Evolutionary conservation across 441 rosid species (phyloP).

Genomic region (Aquilaria agallochum): DNA sequence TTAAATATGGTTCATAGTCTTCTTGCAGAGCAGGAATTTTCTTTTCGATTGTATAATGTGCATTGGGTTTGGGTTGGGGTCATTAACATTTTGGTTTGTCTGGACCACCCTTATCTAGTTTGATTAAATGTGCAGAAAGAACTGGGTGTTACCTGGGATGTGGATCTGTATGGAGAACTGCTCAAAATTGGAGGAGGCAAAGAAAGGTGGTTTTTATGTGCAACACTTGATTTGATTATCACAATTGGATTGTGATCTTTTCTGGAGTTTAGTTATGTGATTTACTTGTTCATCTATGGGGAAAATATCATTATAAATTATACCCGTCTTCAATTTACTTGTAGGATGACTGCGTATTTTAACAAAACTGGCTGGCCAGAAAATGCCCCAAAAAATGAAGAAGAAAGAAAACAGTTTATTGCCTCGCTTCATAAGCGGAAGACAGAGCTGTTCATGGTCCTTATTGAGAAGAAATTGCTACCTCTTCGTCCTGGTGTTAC

Average conservation of each 20-base stretch:
- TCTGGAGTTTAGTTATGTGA: conserved; percentile 1
- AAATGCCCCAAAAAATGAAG: conserved; percentile 82
- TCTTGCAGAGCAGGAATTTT: background rate
- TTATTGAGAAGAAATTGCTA: conserved; percentile 77
- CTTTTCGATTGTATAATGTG: too few species aligned
- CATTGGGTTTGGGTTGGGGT: too few species aligned
- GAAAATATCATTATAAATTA: background rate
- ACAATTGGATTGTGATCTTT: background rate
- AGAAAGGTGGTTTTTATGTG: conserved; percentile 51
- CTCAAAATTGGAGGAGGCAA: conserved; percentile 97
- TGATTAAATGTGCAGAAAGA: conserved; percentile 45
- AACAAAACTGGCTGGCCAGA: conserved; percentile 89
- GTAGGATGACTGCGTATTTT: conserved; percentile 93
- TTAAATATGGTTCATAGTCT: background rate
- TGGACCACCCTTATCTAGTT: background rate
- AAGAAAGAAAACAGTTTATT: conserved; percentile 78
- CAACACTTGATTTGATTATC: background rate
- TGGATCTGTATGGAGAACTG: conserved; percentile 84
- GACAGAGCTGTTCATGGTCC: conserved; percentile 90
- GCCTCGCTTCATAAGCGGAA: conserved; percentile 88
- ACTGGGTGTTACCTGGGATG: conserved; percentile 85
- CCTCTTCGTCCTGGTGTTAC: conserved; percentile 97
- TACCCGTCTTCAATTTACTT: conserved; percentile 9
- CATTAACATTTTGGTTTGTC: too few species aligned
- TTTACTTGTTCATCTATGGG: background rate